These are phyloP conservation scores for Melanogaster broomeanus DNA, from an alignment of 768 basidiomycete species.

Conservation along the genomic window DNA sequence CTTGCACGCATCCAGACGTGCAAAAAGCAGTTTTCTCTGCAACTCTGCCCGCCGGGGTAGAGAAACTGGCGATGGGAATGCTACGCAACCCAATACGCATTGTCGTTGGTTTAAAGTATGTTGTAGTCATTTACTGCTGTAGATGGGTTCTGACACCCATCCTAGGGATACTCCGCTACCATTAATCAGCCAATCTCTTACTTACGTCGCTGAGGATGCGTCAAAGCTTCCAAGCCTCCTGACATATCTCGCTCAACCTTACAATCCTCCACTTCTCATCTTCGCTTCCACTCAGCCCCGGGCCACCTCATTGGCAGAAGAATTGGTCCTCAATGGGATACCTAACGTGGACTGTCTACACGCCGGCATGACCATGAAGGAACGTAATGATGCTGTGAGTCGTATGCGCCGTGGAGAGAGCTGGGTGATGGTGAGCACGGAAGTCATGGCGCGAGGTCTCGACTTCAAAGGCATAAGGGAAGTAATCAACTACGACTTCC, in stretches of 20 bases:
- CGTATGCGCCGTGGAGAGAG: constrained; percentile 88
- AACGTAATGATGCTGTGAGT: constrained; percentile 81
- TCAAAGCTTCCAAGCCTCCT: constrained; percentile 94
- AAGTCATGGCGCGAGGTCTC: constrained; percentile 98
- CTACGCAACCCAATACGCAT: constrained; percentile 85
- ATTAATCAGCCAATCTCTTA: constrained; percentile 84
- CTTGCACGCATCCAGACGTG: constrained; percentile 66
- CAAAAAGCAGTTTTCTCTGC: constrained; percentile 95
- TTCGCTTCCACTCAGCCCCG: constrained; percentile 92
- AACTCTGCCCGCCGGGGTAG: constrained; percentile 86
- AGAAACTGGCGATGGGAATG: constrained; percentile 86
- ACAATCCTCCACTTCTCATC: constrained; percentile 88
- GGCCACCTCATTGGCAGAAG: constrained; percentile 75
- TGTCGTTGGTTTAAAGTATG: constrained; percentile 96
- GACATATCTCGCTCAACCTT: constrained; percentile 74
- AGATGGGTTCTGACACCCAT: constrained; percentile 11
- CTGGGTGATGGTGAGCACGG: constrained; percentile 96
- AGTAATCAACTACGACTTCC: constrained; percentile 97
- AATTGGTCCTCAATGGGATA: constrained; percentile 77
- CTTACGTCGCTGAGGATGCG: constrained; percentile 89
- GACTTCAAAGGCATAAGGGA: constrained; percentile 94
- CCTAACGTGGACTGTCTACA: constrained; percentile 88
- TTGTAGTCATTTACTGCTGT: background rate
- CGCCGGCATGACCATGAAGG: constrained; percentile 84
- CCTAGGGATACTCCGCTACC: constrained; percentile 90